A percentile compares a stretch with the other conserved stretches of the same genome.
Evolutionary conservation across 306 rosid species (phyloP).

Genomic region (Trichosanthes cucumerina): DNA sequence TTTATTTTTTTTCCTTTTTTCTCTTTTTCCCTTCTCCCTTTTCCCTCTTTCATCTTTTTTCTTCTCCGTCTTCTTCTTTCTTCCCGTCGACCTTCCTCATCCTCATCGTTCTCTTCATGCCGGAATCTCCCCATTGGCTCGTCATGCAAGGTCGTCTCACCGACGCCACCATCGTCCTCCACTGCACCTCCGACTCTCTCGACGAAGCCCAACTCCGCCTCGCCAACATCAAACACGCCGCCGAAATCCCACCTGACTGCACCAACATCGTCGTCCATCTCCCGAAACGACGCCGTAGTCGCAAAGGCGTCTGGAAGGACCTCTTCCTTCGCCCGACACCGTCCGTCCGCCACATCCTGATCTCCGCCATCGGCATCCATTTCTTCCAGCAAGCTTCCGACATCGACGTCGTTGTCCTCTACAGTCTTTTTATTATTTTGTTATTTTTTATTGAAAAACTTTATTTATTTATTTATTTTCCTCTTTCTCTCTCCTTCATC

Average conservation of each 20-base stretch:
- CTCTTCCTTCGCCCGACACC: constrained; percentile 51
- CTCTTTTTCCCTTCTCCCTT: too few species aligned
- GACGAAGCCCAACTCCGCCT: constrained; percentile 47
- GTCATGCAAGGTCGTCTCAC: constrained; percentile 73
- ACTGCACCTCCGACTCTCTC: constrained; percentile 44
- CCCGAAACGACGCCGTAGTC: constrained; percentile 7
- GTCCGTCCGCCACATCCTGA: constrained; percentile 47
- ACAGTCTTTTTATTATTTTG: too few species aligned
- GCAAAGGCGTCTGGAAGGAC: constrained; percentile 69
- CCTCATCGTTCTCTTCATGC: constrained; percentile 53
- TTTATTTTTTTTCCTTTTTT: too few species aligned
- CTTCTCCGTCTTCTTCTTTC: too few species aligned
- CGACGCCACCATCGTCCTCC: constrained; percentile 44
- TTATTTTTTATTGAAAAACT: too few species aligned
- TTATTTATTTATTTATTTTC: too few species aligned
- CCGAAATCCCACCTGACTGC: constrained; percentile 49
- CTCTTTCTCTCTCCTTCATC: too few species aligned
- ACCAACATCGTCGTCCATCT: constrained; percentile 44
- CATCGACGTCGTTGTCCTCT: constrained; percentile 64
- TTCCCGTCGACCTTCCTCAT: constrained; percentile 38
- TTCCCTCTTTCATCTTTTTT: too few species aligned
- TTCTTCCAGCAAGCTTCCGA: constrained; percentile 74
- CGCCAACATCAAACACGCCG: constrained; percentile 59
- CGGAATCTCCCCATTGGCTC: constrained; percentile 85
- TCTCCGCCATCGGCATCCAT: constrained; percentile 50